Evolutionary conservation across 768 basidiomycete species (phyloP), one percentile per base, ranked within the genome.

Genomic region (Tubosaeta sp.): DNA sequence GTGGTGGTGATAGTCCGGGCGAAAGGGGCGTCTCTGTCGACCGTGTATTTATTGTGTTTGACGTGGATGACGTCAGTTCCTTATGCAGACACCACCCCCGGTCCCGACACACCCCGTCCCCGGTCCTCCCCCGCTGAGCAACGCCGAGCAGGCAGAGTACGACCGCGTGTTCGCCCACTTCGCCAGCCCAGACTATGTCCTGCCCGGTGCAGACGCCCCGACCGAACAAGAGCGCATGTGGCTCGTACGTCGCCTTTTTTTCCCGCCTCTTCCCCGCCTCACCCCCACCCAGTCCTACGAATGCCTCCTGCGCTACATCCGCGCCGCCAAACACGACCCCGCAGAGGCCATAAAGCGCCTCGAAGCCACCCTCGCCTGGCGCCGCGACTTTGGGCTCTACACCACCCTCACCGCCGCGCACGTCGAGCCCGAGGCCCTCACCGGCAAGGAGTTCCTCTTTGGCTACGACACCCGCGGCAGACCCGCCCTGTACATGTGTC

Each of bases 391-490:
- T 64, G 86, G 87, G 12, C 57, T 92, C 16, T 82, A 89, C 56
- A 80, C 85, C 56, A 49, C 67, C 25, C 65, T 90, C 61, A 81
- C 78, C 1, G 67, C 85, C 3, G 74, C 77, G 0, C 71, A 78
- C 53, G 81, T 95, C 55, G 85, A 87, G 57, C 81, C 83, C 16
- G 92, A 94, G 71, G 84, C 82, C 1, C 69, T 86, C 43, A 94
- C 91, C 4, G 93, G 93, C 29, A 94, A 95, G 69, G 77, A 83
- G 64, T 72, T 93, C 44, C 55, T 84, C 16, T 88, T 86, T 57
- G 93, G 92, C 5, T 91, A 80, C 62, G 90, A 93, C 65, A 67
- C 69, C 7, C 68, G 68, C 19, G 77, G 84, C 12, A 73, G 87
- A 49, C 89, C 90, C 3, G 83, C 73, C 0, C 68, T 84, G 34